phyloP scores from a whole-genome alignment of 108 stramenopile genomes.

The Pseudonitzschia multiseries region DNA sequence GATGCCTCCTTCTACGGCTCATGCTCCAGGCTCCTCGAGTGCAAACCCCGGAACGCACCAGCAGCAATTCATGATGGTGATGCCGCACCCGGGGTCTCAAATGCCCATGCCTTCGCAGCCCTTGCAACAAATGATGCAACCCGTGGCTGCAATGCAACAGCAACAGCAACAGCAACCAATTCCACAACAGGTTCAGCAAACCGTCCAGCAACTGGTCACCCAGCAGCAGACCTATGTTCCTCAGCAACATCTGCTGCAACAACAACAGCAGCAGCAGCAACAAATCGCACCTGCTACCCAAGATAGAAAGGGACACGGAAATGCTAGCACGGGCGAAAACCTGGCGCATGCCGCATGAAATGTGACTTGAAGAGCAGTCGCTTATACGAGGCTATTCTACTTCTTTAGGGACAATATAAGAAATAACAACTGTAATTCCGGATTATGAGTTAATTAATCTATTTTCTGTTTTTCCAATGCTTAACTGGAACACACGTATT shows the following conservation, averaged over 20 bases:
- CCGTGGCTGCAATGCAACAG: conserved; percentile 6
- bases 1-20: conserved; percentile 46
- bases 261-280: conserved; percentile 6
- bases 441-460: no score
- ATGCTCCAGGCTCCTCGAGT: conserved; percentile 11
- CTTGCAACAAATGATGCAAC: conserved; percentile 4
- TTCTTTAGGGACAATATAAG: background rate
- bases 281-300: background rate
- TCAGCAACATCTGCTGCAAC: conserved; percentile 4
- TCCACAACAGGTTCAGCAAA: conserved; percentile 18
- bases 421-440: no score
- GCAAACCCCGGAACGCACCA: conserved; percentile 15
- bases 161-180: conserved; percentile 17
- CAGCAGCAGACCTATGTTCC: conserved; percentile 10
- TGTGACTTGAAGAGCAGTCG: background rate
- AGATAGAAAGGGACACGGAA: background rate
- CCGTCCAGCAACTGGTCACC: background rate
- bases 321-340: background rate
- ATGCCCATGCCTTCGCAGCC: conserved; percentile 3
- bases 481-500: no score
- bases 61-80: conserved; percentile 18
- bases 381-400: background rate
- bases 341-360: conserved; percentile 8
- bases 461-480: no score
- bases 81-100: conserved; percentile 9